Evolutionary conservation across 139 green algal genomes (phyloP), one percentile per base, ranked within the genome.

Genomic region (Diplosphaera chodatii): DNA sequence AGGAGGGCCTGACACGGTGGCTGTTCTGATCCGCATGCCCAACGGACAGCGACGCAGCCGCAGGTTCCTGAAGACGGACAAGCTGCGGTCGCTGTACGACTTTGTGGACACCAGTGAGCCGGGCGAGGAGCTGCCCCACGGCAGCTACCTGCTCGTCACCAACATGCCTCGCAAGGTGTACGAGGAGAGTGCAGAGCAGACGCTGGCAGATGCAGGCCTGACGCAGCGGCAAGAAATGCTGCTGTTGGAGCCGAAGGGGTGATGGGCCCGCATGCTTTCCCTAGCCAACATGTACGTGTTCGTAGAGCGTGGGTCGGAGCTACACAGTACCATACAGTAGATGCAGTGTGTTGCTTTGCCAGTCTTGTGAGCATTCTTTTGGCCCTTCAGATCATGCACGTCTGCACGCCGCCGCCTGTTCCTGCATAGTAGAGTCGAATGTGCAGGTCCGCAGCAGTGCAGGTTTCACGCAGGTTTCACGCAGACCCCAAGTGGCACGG

Each of bases 31-130:
- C 22, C 80, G 83, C 18, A 32, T 87, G 71, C 85, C 85, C 22
- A 74, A 85, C 56, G 86, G 86, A 32, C 75, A 37, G 29, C 73
- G 84, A 27, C 72, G 85, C 48, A 69, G 66, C 15, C 78, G 89
- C 23, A 82, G 69, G 69, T 74, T 94, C 78, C 33, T 64, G 15
- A 64, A 41, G 15, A 32, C 22, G 2, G 79, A 90, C 70, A 33
- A 29, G 0, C 30, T 91, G 68, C 69, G 72, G 48, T 62, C 77
- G 21, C 59, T 93, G 28, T 96, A 95, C 72, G 86, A 93, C 67
- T 94, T 85, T 63, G 82, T 96, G 31, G 90, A 95, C 64, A 77
- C 92, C 21, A 37, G 83, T 40, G 68, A 78, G n/a, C 67, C 64
- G 48, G 69, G 55, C 2, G n/a, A 41, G n/a, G 70, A 68, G 5